Conservation (phyloP, 331 rosid species). For the Acacia concinna region DNA sequence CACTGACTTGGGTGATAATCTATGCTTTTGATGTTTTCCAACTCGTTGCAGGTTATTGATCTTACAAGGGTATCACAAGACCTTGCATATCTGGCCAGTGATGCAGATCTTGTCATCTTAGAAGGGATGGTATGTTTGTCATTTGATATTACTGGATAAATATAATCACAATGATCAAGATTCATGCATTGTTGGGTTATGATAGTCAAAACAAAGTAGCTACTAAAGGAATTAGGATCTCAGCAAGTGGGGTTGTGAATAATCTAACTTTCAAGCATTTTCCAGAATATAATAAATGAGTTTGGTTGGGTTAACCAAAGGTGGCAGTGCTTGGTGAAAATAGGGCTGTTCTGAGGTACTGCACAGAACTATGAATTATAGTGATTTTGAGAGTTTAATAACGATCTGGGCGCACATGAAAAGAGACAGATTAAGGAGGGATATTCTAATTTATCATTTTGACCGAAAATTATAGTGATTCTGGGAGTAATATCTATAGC, state of each 20-base stretch:
- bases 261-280: background rate
- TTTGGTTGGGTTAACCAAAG: background rate
- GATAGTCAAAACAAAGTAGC: background rate
- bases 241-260: background rate
- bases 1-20: slow-evolving; percentile 8
- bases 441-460: background rate
- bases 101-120: slow-evolving; percentile 77
- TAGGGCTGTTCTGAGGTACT: background rate
- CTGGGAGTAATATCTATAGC: too few species aligned
- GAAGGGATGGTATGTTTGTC: slow-evolving; percentile 90
- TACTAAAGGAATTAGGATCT: background rate
- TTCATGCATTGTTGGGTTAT: background rate
- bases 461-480: too few species aligned
- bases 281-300: background rate
- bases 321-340: background rate
- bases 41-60: slow-evolving; percentile 67
- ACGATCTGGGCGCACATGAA: background rate
- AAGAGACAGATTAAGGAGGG: background rate
- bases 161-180: background rate
- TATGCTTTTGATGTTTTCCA: slow-evolving; percentile 18
- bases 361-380: background rate
- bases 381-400: background rate
- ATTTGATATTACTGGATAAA: background rate
- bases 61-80: slow-evolving; percentile 76
- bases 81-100: slow-evolving; percentile 68